Evolutionary conservation across 2,329 filamentous ascomycete species (phyloP).

Genomic region (Diplodia seriata): DNA sequence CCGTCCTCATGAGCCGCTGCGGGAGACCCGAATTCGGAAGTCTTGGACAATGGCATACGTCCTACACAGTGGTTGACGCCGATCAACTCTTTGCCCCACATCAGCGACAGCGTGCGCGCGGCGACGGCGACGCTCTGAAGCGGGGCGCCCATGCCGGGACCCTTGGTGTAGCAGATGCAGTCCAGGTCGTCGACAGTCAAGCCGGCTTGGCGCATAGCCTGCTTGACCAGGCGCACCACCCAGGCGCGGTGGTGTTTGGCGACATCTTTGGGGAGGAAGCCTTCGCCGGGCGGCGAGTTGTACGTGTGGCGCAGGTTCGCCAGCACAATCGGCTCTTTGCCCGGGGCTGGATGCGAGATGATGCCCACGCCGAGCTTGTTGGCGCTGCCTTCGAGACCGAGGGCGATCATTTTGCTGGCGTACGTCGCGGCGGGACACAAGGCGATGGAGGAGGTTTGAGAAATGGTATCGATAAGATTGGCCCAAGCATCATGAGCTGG

Average conservation of each 20-base stretch:
- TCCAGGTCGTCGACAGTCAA: constrained; percentile 68
- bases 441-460: not conserved
- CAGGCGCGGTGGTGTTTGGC: constrained; percentile 87
- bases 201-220: constrained; percentile 74
- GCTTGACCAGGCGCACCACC: constrained; percentile 81
- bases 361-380: constrained; percentile 97
- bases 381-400: constrained; percentile 88
- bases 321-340: constrained; percentile 66
- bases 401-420: constrained; percentile 63
- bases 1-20: not conserved
- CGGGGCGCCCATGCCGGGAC: constrained; percentile 95
- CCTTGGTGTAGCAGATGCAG: constrained; percentile 94
- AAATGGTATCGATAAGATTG: constrained; percentile 22
- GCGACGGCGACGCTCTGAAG: constrained; percentile 85
- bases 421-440: not conserved
- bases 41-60: constrained; percentile 55
- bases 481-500: not conserved
- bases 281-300: constrained; percentile 86
- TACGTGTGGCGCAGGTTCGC: constrained; percentile 96
- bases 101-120: constrained; percentile 77
- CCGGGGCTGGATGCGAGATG: constrained; percentile 73
- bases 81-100: constrained; percentile 89
- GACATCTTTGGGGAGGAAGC: constrained; percentile 96
- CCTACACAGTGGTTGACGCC: constrained; percentile 98
- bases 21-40: too few relatives aligned